Base-by-base conservation (phyloP, 192 early-diverging fungal species). In the Mortierella claussenii region DNA sequence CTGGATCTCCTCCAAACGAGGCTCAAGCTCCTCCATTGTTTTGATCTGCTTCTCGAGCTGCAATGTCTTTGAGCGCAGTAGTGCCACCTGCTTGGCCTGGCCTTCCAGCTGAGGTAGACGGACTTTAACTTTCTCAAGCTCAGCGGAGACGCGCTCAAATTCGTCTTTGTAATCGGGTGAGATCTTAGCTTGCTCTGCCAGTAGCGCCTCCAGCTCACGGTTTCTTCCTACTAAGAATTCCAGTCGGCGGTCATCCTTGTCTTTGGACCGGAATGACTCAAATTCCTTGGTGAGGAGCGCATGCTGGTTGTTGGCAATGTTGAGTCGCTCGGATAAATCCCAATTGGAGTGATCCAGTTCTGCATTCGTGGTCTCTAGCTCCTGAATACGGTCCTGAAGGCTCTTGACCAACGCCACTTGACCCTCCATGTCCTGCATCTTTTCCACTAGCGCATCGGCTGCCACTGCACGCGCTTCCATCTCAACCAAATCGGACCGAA, bases 41-140 rank as follows among this genome's bases (percentile, higher is more conserved):
- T 65, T 75, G 63, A 75, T 75, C 26, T 75, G 71, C 20, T 75
- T 75, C 44, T 75, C 71, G 20, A 75, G 62, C 40, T 75, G 71
- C 8, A 66, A 30, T 4, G 44, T 66, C 57, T 60, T 65, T 50
- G 46, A 54, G 3, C 71, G 55, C 36, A 75, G 49, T 11, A 75
- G 45, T 2, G 57, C 51, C 32, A 75, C 71, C 30, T 75, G 71
- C 27, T 75, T 75, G 28, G 71, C 37, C 9, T 75, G 71, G 24
- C 71, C 71, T 1, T 75, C 71, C 23, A 75, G 50, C 24, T 75
- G 71, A 1, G 71, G 71, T 43, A 75, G 24, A 0, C 71, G 71
- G 11, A 75, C 8, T 44, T 75, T 75, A 34, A 75, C 12, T 51
- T 75, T 75, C 40, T 75, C 71, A 20, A 75, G 23, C 27, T 75